Base-by-base conservation (phyloP, 345 rosid genomes). In the Sisymbrium altissimum region DNA sequence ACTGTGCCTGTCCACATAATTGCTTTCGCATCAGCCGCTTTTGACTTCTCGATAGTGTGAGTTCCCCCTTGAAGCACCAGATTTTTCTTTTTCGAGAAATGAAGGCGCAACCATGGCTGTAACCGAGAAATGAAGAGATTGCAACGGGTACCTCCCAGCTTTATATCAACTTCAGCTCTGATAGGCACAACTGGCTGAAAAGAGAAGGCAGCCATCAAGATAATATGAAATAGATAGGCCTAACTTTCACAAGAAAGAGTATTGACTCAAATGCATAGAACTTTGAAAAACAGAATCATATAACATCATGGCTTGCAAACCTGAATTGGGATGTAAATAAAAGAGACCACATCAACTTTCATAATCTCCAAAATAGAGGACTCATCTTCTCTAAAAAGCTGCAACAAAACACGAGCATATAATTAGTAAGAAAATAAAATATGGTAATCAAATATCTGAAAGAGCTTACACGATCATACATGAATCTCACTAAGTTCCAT, bases 91-190 rank as follows among this genome's bases (percentile, higher is more conserved):
- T 81, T 86, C 48, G 82, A 86, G 76, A 76, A 81, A 68, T 87
- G 88, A 73, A 92, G 81, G 29, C 78, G 78, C 83, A 92, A 78
- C 99, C 95, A 95, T 36, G 98, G 97, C 65, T 84, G 84, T 59
- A 95, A 76, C 83, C 90, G 86, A 59, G 91, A 82, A 79, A 84
- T 81, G 68, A 88, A 81, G 23, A 95, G 66, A 74, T 86, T 90
- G 84, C 90, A 92, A 54, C 80, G 87, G 14, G 94, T 88, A 69
- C 99, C 98, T 74, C 97, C 99, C 27, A 95, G 86, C 85, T 87
- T 95, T 80, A 95, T 83, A 84, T 95, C 99, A 79, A 92, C 81
- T 80, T 92, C 99, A 82, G 94, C 97, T 84, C 98, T 86, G 65
- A 95, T 39, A 40, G 96, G 92, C 41, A 84, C 79, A 54, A 73